phyloP scores from a whole-genome alignment of 2,329 filamentous ascomycete genomes.

The Geosmithia putterillii region DNA sequence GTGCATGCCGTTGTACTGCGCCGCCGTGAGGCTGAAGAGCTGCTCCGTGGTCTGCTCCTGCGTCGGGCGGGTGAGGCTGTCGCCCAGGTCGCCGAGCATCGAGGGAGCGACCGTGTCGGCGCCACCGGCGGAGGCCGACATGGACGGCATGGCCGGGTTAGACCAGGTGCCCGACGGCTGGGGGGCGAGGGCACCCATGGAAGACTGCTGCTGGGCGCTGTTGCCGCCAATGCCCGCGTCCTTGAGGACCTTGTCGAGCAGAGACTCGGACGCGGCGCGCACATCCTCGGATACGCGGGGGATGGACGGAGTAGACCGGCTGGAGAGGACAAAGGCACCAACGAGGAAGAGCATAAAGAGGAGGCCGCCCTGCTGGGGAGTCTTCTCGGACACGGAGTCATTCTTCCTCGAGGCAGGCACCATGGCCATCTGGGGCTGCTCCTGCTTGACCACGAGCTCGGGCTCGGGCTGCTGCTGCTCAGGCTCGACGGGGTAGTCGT shows the following conservation, averaged over 20 bases:
- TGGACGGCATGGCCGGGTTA: constrained; percentile 31
- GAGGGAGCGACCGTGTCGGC: constrained; percentile 35
- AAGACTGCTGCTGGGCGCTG: constrained; percentile 13
- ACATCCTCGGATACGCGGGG: constrained; percentile 72
- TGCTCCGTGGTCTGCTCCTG: constrained; percentile 82
- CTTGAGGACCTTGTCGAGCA: constrained; percentile 72
- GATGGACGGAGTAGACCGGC: constrained; percentile 59
- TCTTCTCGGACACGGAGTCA: constrained; percentile 34
- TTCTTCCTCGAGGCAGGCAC: constrained; percentile 28
- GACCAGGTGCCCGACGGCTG: constrained; percentile 34
- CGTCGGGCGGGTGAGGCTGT: constrained; percentile 60
- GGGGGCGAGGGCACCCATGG: constrained; percentile 32
- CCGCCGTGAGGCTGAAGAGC: constrained; percentile 72
- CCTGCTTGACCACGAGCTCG: constrained; percentile 43
- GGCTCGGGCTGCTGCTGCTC: no score
- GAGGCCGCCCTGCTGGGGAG: constrained; percentile 65
- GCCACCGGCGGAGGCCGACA: constrained; percentile 4
- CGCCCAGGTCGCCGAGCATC: constrained; percentile 53
- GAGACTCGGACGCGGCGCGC: constrained; percentile 62
- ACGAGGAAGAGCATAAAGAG: constrained; percentile 94
- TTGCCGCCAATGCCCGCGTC: constrained; percentile 52
- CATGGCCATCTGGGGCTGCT: constrained; percentile 34
- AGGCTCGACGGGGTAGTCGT: constrained; percentile 53
- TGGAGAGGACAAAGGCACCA: constrained; percentile 90
- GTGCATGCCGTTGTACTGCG: constrained; percentile 73